Evolutionary conservation across 2,329 filamentous ascomycete species (phyloP).

Genomic region (Raffaelea arxii): DNA sequence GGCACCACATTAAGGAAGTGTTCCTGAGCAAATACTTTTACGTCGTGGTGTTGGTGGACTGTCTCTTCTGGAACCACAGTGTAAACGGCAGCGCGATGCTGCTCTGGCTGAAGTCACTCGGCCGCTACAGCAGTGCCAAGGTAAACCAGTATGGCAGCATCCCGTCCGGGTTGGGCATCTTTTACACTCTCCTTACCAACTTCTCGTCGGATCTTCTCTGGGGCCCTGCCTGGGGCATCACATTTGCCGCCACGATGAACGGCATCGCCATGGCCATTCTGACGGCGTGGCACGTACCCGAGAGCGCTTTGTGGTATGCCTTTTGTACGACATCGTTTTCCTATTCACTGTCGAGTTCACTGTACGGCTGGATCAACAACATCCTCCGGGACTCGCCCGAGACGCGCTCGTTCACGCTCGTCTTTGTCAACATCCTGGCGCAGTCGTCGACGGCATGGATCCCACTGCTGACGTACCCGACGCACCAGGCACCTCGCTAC

Average conservation of each 20-base stretch:
- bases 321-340: conserved; percentile 39
- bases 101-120: conserved; percentile 47
- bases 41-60: conserved; percentile 37
- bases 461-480: conserved; percentile 38
- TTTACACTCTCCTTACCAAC: conserved; percentile 42
- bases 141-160: conserved; percentile 5
- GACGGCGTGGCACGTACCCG: conserved; percentile 45
- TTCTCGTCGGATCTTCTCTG: conserved; percentile 44
- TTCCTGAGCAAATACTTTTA: conserved; percentile 32
- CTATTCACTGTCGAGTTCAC: conserved; percentile 41
- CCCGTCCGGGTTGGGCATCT: conserved; percentile 37
- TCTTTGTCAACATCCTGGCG: conserved; percentile 38
- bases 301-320: conserved; percentile 44
- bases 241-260: conserved; percentile 38
- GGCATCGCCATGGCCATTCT: conserved; percentile 43
- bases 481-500: conserved; percentile 31
- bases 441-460: conserved; percentile 49
- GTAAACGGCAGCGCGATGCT: conserved; percentile 36
- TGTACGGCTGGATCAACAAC: conserved; percentile 47
- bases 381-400: conserved; percentile 33
- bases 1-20: conserved; percentile 20
- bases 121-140: conserved; percentile 1
- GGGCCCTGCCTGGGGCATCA: conserved; percentile 46
- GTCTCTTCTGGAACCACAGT: conserved; percentile 48
- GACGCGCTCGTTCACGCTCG: conserved; percentile 23